Conservation (phyloP, 176 grass and related monocot genomes). For the Panicum miliaceum region DNA sequence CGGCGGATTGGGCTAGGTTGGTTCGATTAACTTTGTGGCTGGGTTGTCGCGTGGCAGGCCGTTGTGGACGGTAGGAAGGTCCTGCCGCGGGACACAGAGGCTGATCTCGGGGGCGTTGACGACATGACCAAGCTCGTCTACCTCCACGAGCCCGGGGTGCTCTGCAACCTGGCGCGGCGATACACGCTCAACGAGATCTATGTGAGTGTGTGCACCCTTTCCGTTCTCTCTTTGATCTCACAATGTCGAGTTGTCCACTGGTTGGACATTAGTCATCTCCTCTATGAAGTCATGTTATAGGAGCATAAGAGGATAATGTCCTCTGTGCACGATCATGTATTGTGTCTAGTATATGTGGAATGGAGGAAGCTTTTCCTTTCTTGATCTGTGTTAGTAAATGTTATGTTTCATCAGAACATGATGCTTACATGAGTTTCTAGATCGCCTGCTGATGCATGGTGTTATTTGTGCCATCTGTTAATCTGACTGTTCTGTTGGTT, state of each 20-base stretch:
- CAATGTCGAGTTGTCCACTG: conserved; percentile 2
- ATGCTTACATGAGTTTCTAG: background rate
- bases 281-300: background rate
- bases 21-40: background rate
- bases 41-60: conserved; percentile 15
- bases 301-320: background rate
- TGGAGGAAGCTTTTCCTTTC: background rate
- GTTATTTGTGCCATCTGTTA: conserved; percentile 12
- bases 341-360: background rate
- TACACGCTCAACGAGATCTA: conserved; percentile 85
- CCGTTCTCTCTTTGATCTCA: background rate
- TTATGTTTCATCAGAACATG: background rate
- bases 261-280: background rate
- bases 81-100: conserved; percentile 64
- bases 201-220: conserved; percentile 48
- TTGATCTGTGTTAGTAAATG: background rate
- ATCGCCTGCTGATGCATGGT: background rate
- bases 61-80: conserved; percentile 42
- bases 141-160: conserved; percentile 82
- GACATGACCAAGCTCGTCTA: conserved; percentile 87
- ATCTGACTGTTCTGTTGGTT: background rate
- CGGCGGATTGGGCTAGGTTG: background rate
- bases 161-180: conserved; percentile 63
- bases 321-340: background rate
- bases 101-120: conserved; percentile 67